Percentiles rank a stretch among this genome's conserved stretches.
These are phyloP conservation scores for Biancaea sappan DNA, from an alignment of 306 rosid species.

Conservation along the genomic window DNA sequence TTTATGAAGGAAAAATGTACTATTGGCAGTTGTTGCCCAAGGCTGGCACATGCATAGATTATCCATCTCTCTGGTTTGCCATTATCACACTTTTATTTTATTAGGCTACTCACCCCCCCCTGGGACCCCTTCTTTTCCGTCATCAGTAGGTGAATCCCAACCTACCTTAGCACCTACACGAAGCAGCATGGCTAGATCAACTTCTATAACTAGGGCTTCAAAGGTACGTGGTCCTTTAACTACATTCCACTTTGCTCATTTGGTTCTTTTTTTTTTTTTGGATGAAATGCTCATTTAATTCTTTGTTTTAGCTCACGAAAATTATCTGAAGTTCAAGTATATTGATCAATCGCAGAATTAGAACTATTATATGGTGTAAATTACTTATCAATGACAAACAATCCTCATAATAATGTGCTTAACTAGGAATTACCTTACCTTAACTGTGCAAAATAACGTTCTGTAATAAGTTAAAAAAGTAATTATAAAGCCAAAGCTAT, in stretches of 20 bases:
- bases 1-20: not conserved
- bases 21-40: slow-evolving; percentile 3
- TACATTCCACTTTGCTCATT: slow-evolving; percentile 5
- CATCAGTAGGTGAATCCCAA: slow-evolving; percentile 70
- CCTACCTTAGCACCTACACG: slow-evolving; percentile 54
- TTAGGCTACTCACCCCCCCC: slow-evolving; percentile 99
- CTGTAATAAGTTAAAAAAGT: not conserved
- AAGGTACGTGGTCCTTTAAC: slow-evolving; percentile 58
- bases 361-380: not conserved
- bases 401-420: not conserved
- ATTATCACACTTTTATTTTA: slow-evolving; percentile 31
- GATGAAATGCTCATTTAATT: not conserved
- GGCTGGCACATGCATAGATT: not conserved
- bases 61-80: slow-evolving; percentile 16
- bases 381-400: not conserved
- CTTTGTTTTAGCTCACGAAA: not conserved
- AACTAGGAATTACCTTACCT: not conserved
- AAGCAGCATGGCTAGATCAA: slow-evolving; percentile 62
- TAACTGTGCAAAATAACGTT: not conserved
- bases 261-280: not conserved
- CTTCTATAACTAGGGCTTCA: slow-evolving; percentile 75
- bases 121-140: slow-evolving; percentile 80
- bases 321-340: not conserved
- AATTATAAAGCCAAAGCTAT: not conserved
- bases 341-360: not conserved